Percentiles rank a stretch among this genome's conserved stretches.
Evolutionary conservation across 441 rosid genomes (phyloP).

Genomic region (Adansonia rubrostipa): DNA sequence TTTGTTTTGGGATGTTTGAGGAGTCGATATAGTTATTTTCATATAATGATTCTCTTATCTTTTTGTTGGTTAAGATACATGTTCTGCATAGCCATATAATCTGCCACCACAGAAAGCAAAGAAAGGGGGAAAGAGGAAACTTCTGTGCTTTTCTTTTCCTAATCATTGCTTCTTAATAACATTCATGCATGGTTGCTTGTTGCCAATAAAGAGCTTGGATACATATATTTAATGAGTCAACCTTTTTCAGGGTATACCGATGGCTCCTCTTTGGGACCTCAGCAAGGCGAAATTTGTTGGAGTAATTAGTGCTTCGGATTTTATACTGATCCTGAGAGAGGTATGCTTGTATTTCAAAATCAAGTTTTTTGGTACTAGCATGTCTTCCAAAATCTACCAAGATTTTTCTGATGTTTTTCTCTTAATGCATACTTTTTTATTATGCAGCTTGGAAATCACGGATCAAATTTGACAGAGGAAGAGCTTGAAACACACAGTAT

Average conservation of each 20-base stretch:
- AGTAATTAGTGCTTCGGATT: constrained; percentile 74
- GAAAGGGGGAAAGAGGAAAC: constrained; percentile 3
- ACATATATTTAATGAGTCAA: constrained; percentile 32
- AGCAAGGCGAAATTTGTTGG: constrained; percentile 66
- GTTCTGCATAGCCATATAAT: constrained; percentile 2
- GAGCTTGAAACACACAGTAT: constrained; percentile 81
- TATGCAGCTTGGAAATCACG: constrained; percentile 70
- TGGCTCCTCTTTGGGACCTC: constrained; percentile 80
- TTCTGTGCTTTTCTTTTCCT: neutral
- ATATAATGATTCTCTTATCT: neutral
- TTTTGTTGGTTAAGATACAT: constrained; percentile 10
- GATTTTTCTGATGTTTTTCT: neutral
- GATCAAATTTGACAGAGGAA: constrained; percentile 83
- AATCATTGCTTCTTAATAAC: neutral
- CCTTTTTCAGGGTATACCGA: constrained; percentile 72
- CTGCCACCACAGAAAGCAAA: neutral
- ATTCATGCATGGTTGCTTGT: constrained; percentile 18
- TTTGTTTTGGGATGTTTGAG: neutral
- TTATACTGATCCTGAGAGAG: constrained; percentile 75
- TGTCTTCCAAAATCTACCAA: neutral
- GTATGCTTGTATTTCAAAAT: constrained; percentile 35
- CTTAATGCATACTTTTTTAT: constrained; percentile 13
- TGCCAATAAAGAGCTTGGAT: constrained; percentile 33
- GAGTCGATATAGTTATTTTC: constrained; percentile 4
- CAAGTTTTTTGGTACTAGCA: constrained; percentile 10